Evolutionary conservation across 148 eudicot species (phyloP).

Genomic region (Chenopodium formosanum): DNA sequence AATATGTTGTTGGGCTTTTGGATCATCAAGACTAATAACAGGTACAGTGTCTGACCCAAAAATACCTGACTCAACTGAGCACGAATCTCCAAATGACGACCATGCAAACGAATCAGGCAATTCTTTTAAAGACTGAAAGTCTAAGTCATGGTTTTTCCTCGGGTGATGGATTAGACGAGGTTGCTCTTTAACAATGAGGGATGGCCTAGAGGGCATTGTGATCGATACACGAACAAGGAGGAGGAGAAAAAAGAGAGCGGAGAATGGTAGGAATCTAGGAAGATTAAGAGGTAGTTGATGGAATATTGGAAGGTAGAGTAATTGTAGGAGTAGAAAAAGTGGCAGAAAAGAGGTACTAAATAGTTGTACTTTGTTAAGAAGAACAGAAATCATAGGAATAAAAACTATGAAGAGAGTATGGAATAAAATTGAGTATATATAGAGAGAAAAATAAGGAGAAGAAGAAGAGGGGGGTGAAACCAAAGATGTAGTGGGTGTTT

Average conservation of each 20-base stretch:
- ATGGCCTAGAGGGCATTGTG: conserved; percentile 46
- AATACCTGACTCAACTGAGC: background rate
- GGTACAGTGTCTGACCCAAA: conserved; percentile 34
- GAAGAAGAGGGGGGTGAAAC: background rate
- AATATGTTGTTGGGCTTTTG: conserved; percentile 40
- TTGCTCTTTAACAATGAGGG: background rate
- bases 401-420: background rate
- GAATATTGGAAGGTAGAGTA: background rate
- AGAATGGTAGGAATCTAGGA: background rate
- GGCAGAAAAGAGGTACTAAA: conserved; percentile 15
- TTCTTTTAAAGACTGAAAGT: conserved; percentile 50
- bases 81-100: conserved; percentile 23
- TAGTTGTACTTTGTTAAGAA: conserved; percentile 16
- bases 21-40: conserved; percentile 44
- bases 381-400: background rate
- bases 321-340: background rate
- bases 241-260: too few species aligned
- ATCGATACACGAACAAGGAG: too few species aligned
- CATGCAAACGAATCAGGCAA: conserved; percentile 74
- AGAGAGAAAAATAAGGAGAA: conserved; percentile 20
- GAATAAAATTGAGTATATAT: conserved; percentile 5
- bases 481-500: conserved; percentile 12
- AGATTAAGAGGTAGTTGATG: background rate
- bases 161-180: conserved; percentile 6
- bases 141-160: conserved; percentile 23